A percentile compares a stretch with the other conserved stretches of the same genome.
Evolutionary conservation across 2,329 filamentous ascomycete genomes (phyloP).

Genomic region (Penicillium sp.): DNA sequence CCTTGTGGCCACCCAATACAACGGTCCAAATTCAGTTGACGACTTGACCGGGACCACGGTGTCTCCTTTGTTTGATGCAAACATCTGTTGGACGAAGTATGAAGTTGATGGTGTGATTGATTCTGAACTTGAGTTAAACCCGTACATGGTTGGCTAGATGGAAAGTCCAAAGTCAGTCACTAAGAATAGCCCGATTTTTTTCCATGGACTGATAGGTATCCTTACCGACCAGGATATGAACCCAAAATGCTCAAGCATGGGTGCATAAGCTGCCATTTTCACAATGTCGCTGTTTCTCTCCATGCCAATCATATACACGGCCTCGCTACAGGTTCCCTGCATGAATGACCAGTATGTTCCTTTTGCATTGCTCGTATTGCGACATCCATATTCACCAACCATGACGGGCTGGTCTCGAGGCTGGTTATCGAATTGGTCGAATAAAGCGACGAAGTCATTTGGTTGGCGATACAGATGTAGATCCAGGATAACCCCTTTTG

Average conservation of each 20-base stretch:
- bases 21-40: constrained; percentile 30
- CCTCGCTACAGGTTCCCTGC: constrained; percentile 64
- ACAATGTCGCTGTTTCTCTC: constrained; percentile 45
- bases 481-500: constrained; percentile 49
- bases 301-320: constrained; percentile 64
- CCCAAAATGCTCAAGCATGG: constrained; percentile 41
- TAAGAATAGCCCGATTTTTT: too few relatives aligned
- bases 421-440: constrained; percentile 60
- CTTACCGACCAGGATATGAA: constrained; percentile 40
- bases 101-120: constrained; percentile 37
- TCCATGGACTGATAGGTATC: not conserved
- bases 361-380: constrained; percentile 22
- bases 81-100: constrained; percentile 43
- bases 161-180: not conserved
- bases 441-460: constrained; percentile 55
- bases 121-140: constrained; percentile 33
- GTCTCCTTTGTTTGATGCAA: constrained; percentile 36
- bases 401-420: constrained; percentile 37
- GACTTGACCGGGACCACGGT: constrained; percentile 36
- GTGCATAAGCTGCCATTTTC: constrained; percentile 42
- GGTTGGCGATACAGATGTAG: constrained; percentile 59
- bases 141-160: constrained; percentile 36
- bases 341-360: constrained; percentile 33
- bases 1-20: constrained; percentile 41
- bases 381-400: constrained; percentile 37